phyloP scores from a whole-genome alignment of 2,329 filamentous ascomycete species.

The Phyllosticta capitalensis region DNA sequence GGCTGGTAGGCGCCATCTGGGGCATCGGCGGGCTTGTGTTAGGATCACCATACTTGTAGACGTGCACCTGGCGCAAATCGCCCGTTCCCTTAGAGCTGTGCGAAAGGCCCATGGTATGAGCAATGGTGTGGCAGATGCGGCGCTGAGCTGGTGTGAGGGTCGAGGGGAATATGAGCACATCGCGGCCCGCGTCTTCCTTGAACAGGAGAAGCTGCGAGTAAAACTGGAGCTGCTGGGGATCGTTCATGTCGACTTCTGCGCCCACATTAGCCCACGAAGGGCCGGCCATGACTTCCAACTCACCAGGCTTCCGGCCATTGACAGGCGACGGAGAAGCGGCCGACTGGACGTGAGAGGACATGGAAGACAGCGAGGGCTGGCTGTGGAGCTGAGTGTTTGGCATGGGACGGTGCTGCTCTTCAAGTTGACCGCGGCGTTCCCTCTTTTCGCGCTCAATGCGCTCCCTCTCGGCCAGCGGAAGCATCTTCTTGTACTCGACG shows the following conservation, averaged over 20 bases:
- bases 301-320: conserved; percentile 44
- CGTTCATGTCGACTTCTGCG: conserved; percentile 78
- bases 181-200: conserved; percentile 66
- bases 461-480: conserved; percentile 87
- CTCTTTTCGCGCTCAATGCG: conserved; percentile 95
- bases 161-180: conserved; percentile 75
- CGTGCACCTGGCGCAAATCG: conserved; percentile 81
- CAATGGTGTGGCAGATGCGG: conserved; percentile 83
- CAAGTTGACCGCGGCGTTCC: conserved; percentile 86
- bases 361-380: conserved; percentile 77
- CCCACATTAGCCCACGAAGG: conserved; percentile 14
- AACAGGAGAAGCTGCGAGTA: conserved; percentile 88
- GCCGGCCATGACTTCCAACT: background rate
- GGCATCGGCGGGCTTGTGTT: conserved; percentile 54
- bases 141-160: conserved; percentile 75
- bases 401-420: conserved; percentile 86
- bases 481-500: conserved; percentile 99
- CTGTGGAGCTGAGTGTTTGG: conserved; percentile 58
- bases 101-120: conserved; percentile 87
- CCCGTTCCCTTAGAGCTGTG: conserved; percentile 85
- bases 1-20: conserved; percentile 50
- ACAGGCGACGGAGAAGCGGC: conserved; percentile 59
- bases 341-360: conserved; percentile 49
- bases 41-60: conserved; percentile 59
- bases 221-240: conserved; percentile 74